phyloP scores from a whole-genome alignment of 169 alveolate genomes.

The Toxoplasma gondii region DNA sequence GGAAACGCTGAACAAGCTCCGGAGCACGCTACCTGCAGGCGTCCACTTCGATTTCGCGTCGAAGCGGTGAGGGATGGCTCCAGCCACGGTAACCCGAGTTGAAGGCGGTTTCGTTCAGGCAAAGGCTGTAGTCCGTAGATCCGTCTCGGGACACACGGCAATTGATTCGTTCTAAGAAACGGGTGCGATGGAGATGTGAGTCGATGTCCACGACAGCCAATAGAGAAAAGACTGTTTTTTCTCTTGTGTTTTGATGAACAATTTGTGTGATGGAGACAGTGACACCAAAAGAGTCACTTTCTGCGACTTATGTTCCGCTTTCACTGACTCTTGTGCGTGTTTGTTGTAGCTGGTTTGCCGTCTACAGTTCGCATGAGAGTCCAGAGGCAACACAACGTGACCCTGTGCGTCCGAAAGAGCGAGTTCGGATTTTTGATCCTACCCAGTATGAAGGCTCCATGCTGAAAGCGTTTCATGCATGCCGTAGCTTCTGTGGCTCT shows the following conservation, averaged over 20 bases:
- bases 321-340: background rate
- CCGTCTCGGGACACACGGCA: no score
- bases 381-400: background rate
- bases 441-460: background rate
- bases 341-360: background rate
- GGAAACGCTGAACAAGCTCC: background rate
- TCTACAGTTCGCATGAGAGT: background rate
- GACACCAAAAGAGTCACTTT: no score
- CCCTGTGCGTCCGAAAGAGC: background rate
- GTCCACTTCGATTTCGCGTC: background rate
- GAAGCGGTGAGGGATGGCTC: background rate
- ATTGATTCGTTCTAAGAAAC: no score
- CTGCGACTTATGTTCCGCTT: no score
- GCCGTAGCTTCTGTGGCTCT: background rate
- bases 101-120: no score
- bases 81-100: background rate
- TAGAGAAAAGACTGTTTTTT: no score
- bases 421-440: slow-evolving; percentile 25
- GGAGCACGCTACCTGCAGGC: background rate
- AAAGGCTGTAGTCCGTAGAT: no score
- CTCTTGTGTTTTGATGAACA: no score
- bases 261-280: no score
- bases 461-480: background rate
- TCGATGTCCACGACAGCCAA: no score
- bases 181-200: no score